Conservation (phyloP, 441 rosid species). For the Metrosideros polymorpha region DNA sequence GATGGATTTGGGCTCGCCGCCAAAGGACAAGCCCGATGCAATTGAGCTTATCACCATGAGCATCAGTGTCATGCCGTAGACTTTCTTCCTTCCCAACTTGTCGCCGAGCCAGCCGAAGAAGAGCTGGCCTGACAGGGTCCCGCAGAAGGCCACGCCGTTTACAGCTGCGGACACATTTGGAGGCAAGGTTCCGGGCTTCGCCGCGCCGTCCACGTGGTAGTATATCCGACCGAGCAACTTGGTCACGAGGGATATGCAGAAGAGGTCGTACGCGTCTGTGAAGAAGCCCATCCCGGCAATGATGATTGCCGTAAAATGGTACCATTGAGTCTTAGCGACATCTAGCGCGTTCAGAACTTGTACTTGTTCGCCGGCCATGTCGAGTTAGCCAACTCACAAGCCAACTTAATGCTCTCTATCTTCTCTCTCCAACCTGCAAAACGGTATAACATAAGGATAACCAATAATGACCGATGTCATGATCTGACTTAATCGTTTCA, state of each 20-base stretch:
- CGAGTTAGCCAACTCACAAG: neutral
- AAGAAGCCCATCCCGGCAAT: constrained; percentile 6
- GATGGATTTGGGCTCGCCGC: neutral
- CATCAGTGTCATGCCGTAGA: neutral
- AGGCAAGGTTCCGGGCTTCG: constrained; percentile 3
- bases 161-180: constrained; percentile 1
- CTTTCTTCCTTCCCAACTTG: neutral
- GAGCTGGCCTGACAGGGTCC: neutral
- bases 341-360: constrained; percentile 6
- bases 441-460: neutral
- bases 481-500: neutral
- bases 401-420: neutral
- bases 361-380: neutral
- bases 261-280: constrained; percentile 5
- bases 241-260: neutral
- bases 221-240: neutral
- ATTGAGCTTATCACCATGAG: neutral
- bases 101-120: neutral
- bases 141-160: constrained; percentile 5
- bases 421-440: neutral
- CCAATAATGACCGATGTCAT: neutral
- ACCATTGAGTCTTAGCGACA: neutral
- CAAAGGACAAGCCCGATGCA: neutral
- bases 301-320: constrained; percentile 4
- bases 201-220: neutral